Percentiles rank a stretch among this genome's conserved stretches.
These are phyloP conservation scores for Pseudozyma thailandica DNA, from an alignment of 1,284 basidiomycete species.

Conservation along the genomic window DNA sequence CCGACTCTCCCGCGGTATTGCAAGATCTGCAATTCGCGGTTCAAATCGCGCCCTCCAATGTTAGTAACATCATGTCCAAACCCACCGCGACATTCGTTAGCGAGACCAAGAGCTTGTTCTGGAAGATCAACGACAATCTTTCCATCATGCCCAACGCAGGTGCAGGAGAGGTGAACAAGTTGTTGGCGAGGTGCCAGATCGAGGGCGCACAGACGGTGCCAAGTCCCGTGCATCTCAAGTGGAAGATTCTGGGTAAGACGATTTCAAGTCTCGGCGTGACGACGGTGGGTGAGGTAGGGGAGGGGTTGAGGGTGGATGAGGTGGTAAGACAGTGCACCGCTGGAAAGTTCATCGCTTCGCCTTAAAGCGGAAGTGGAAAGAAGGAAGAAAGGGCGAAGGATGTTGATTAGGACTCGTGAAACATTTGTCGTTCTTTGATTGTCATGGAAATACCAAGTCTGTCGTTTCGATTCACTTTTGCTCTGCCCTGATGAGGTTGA, in stretches of 20 bases:
- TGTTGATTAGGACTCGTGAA: neutral
- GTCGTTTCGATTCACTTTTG: neutral
- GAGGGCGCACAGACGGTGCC: constrained; percentile 63
- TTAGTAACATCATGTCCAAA: constrained; percentile 71
- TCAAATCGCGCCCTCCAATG: constrained; percentile 67
- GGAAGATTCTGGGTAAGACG: constrained; percentile 68
- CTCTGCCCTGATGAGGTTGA: neutral
- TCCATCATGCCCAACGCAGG: constrained; percentile 3
- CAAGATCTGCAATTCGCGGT: constrained; percentile 68
- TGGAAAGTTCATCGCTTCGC: constrained; percentile 46
- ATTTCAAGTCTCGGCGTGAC: constrained; percentile 30
- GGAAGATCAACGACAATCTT: constrained; percentile 67
- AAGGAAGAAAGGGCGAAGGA: neutral
- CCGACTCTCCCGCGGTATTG: constrained; percentile 5
- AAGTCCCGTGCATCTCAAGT: constrained; percentile 69
- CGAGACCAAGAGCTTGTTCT: constrained; percentile 68
- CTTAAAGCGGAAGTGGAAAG: constrained; percentile 2
- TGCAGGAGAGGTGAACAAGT: constrained; percentile 67
- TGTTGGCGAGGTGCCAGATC: constrained; percentile 71
- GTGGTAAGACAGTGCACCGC: constrained; percentile 34
- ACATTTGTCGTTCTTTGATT: too few species aligned
- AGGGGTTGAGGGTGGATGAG: constrained; percentile 22
- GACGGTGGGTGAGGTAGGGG: constrained; percentile 1
- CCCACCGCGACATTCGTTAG: constrained; percentile 70
- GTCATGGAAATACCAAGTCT: neutral